These are phyloP conservation scores for Lasiodiplodia hormozganensis DNA, from an alignment of 2,329 filamentous ascomycete genomes.

Conservation along the genomic window DNA sequence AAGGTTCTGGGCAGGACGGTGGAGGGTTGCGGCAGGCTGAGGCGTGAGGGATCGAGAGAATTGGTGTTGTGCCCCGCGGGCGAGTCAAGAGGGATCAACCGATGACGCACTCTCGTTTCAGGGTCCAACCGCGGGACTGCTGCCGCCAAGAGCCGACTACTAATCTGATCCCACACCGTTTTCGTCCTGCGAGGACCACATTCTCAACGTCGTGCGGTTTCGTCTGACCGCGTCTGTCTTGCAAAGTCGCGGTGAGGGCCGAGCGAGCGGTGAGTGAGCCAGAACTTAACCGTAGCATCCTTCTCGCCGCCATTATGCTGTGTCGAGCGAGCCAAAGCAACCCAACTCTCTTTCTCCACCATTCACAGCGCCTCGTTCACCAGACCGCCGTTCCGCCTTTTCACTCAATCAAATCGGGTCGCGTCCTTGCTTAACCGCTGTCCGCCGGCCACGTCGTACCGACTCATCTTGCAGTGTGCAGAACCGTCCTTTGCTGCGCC, in stretches of 20 bases:
- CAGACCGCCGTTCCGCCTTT: slow-evolving; percentile 13
- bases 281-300: background rate
- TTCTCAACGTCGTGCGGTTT: slow-evolving; percentile 3
- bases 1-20: background rate
- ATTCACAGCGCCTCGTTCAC: background rate
- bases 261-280: slow-evolving; percentile 9
- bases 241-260: background rate
- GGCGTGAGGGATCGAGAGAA: background rate
- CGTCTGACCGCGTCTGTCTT: slow-evolving; percentile 7
- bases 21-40: background rate
- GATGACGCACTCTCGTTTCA: slow-evolving; percentile 22
- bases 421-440: slow-evolving; percentile 20
- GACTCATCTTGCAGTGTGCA: slow-evolving; percentile 15
- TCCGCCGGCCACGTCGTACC: slow-evolving; percentile 2
- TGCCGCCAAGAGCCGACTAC: background rate
- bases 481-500: background rate
- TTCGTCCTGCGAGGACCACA: background rate
- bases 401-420: slow-evolving; percentile 1
- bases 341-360: background rate
- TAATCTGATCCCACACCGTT: background rate
- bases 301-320: slow-evolving; percentile 3
- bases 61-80: slow-evolving; percentile 7
- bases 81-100: background rate
- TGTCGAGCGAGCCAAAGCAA: background rate
- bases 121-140: slow-evolving; percentile 3